Percentiles rank a stretch among this genome's conserved stretches.
Conservation (phyloP, 371 early-diverging fungal species). For the Caulochytrium protostelioides region DNA sequence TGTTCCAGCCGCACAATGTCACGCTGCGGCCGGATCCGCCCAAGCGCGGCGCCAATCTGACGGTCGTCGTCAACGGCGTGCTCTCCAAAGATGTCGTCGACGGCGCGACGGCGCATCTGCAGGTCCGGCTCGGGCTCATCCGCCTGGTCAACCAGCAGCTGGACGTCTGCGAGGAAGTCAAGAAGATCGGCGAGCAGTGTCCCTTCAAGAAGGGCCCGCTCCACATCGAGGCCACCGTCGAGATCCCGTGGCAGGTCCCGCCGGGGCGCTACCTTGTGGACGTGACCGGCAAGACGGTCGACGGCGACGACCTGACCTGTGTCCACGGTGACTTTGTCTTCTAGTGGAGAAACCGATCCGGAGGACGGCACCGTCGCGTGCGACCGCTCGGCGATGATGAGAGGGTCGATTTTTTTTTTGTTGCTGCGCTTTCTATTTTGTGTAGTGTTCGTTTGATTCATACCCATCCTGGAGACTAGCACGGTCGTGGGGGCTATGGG, state of each 20-base stretch:
- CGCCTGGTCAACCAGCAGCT: slow-evolving; percentile 14
- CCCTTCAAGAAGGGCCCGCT: slow-evolving; percentile 18
- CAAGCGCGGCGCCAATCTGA: slow-evolving; percentile 11
- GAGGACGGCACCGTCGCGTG: too few relatives aligned
- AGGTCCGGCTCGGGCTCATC: slow-evolving; percentile 21
- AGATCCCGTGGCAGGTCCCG: slow-evolving; percentile 18
- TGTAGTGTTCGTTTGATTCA: too few relatives aligned
- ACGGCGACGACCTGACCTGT: too few relatives aligned
- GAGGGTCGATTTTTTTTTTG: too few relatives aligned
- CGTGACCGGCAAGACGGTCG: too few relatives aligned
- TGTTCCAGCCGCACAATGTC: slow-evolving; percentile 11
- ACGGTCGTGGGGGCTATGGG: too few relatives aligned
- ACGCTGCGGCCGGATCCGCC: slow-evolving; percentile 21
- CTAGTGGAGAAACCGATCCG: too few relatives aligned
- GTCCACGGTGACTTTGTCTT: too few relatives aligned
- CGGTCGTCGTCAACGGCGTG: slow-evolving; percentile 10
- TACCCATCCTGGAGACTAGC: too few relatives aligned
- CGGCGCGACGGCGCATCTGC: slow-evolving; percentile 15
- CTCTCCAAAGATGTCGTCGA: slow-evolving; percentile 7
- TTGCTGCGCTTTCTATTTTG: too few relatives aligned
- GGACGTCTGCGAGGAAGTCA: slow-evolving; percentile 18
- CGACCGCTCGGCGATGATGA: too few relatives aligned
- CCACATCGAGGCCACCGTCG: slow-evolving; percentile 11
- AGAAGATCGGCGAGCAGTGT: slow-evolving; percentile 13
- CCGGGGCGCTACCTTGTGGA: too few relatives aligned